Conservation (phyloP, 305 asterid genomes). For the Rubia tinctorum region DNA sequence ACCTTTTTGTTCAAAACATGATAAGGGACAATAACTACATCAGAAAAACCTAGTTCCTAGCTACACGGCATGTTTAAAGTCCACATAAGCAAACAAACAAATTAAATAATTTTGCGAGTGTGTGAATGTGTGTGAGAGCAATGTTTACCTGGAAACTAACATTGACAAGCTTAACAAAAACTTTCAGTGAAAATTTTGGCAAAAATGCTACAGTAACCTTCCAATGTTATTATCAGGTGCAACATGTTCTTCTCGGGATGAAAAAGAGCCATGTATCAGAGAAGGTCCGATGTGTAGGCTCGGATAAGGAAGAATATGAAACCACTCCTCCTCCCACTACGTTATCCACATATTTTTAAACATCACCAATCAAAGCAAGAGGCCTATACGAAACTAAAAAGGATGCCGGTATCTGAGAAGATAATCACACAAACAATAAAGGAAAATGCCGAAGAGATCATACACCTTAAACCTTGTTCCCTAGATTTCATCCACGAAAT, state of each 20-base stretch:
- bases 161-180: conserved; percentile 69
- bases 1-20: no score
- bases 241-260: conserved; percentile 65
- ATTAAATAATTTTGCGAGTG: no score
- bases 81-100: no score
- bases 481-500: no score
- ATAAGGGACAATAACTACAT: no score
- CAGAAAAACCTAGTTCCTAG: no score
- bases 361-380: no score
- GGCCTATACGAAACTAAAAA: background rate
- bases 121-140: no score
- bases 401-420: background rate
- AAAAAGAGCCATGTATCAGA: background rate
- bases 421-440: background rate
- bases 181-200: conserved; percentile 65
- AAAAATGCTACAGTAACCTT: conserved; percentile 41
- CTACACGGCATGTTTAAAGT: no score
- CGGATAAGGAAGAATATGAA: background rate
- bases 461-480: background rate
- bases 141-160: conserved; percentile 81
- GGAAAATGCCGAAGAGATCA: background rate
- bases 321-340: no score
- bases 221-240: conserved; percentile 72
- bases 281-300: background rate
- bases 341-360: no score